Base-by-base conservation (phyloP, 441 rosid genomes). In the Lagerstroemia fauriei region DNA sequence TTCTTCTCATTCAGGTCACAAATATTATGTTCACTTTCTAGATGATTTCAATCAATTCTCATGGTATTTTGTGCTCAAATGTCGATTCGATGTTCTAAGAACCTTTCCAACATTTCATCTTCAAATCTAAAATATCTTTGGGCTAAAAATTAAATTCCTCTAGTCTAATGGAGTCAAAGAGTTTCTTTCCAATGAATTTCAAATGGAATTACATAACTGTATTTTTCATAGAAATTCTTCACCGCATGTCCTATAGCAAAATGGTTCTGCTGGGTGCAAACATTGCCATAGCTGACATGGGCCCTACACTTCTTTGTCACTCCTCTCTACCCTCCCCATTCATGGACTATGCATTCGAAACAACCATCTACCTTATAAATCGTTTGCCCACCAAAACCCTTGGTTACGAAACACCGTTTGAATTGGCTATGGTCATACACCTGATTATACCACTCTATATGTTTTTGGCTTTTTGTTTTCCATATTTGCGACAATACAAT, bases 391-490 rank as follows among this genome's bases (percentile, higher is more conserved):
- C 44, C 11, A 14, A 5, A 5, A 3, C 31, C 1, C 32, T 73
- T 9, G 12, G 11, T 31, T 31, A 9, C 31, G 17, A 14, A 0
- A 50, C 77, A 32, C 77, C 76, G 4, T 70, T 14, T 51, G 77
- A 80, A 24, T 4, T 27, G 8, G 16, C 2, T 29, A 47, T 9
- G 25, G n/a, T 4, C 9, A n/a, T 1, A 46, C 11, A 1, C 76
- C 50, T 7, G 77, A 72, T 56, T 72, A 53, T 29, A 2, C 12
- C 4, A 4, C 4, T 16, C 34, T 79, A 7, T 18, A 69, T 13
- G 68, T 79, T 9, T 72, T 80, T 80, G 71, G 82, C 12, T 80
- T 27, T 65, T 16, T 80, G 47, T 27, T 80, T 56, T 41, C 78
- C 57, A 11, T 47, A 38, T 0, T 22, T 80, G 0, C 20, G 46